Evolutionary conservation across 768 basidiomycete genomes (phyloP).

Genomic region (Lepiota venenata): DNA sequence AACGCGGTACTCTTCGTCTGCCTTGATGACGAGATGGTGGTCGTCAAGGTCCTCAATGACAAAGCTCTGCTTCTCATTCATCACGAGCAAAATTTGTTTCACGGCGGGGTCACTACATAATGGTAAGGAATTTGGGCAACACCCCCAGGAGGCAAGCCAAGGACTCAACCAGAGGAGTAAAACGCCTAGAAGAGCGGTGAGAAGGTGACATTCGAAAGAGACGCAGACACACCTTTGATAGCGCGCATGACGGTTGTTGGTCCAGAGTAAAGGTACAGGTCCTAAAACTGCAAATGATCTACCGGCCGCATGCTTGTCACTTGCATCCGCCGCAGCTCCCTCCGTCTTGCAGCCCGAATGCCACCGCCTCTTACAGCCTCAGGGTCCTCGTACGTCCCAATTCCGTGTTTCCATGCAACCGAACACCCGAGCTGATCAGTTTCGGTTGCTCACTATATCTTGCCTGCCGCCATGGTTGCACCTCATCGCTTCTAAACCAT

Average conservation of each 20-base stretch:
- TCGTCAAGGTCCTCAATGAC: constrained; percentile 89
- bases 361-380: neutral
- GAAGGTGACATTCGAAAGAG: neutral
- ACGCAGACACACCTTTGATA: constrained; percentile 48
- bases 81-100: constrained; percentile 78
- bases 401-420: neutral
- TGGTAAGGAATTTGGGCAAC: neutral
- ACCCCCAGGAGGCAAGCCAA: neutral
- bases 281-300: constrained; percentile 12
- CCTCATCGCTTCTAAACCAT: no score
- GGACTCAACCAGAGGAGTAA: constrained; percentile 63
- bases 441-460: neutral
- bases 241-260: constrained; percentile 46
- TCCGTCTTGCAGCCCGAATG: constrained; percentile 6
- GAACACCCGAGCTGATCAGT: neutral
- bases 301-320: constrained; percentile 1
- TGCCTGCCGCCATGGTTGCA: neutral
- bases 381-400: constrained; percentile 2
- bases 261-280: neutral
- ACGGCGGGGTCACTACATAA: constrained; percentile 75
- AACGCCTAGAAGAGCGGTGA: constrained; percentile 38
- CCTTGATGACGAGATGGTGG: constrained; percentile 77
- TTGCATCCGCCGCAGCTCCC: neutral
- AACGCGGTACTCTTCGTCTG: constrained; percentile 76
- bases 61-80: constrained; percentile 80